These are phyloP conservation scores for Citrus sp. DNA, from an alignment of 345 rosid species.

Conservation along the genomic window DNA sequence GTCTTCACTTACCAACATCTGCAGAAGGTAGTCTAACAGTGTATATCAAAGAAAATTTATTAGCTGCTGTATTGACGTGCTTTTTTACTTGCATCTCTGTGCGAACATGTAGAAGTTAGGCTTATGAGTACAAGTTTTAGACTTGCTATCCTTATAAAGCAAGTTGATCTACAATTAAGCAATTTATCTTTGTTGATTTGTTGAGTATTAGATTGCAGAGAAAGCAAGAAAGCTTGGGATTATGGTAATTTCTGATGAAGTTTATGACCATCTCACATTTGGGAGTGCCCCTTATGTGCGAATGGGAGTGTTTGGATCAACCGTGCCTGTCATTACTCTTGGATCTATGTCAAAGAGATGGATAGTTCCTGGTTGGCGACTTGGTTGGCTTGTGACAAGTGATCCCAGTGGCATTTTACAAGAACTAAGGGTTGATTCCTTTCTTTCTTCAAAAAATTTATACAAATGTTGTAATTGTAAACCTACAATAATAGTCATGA, in stretches of 20 bases:
- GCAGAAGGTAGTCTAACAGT: slow-evolving; percentile 25
- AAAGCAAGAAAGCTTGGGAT: slow-evolving; percentile 50
- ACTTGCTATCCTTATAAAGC: too few relatives aligned
- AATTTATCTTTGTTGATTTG: not conserved
- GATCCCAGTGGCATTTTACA: slow-evolving; percentile 46
- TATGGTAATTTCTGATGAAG: slow-evolving; percentile 64
- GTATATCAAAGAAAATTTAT: too few relatives aligned
- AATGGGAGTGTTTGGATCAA: slow-evolving; percentile 57
- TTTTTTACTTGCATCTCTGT: too few relatives aligned
- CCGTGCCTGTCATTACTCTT: slow-evolving; percentile 54
- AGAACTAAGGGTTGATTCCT: slow-evolving; percentile 32
- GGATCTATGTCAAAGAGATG: slow-evolving; percentile 69
- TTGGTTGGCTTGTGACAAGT: slow-evolving; percentile 55
- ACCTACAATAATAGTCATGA: not conserved
- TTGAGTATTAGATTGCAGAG: slow-evolving; percentile 44
- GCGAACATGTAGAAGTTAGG: too few relatives aligned
- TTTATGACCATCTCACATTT: slow-evolving; percentile 42
- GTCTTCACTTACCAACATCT: slow-evolving; percentile 57
- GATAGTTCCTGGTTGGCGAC: slow-evolving; percentile 71
- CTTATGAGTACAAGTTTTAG: too few relatives aligned
- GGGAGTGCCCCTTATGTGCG: slow-evolving; percentile 51
- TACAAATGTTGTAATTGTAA: too few relatives aligned
- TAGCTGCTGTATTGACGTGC: too few relatives aligned
- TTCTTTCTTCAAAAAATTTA: too few relatives aligned
- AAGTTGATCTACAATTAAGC: too few relatives aligned